Evolutionary conservation across 345 rosid genomes (phyloP).

Genomic region (Reutealis trisperma): DNA sequence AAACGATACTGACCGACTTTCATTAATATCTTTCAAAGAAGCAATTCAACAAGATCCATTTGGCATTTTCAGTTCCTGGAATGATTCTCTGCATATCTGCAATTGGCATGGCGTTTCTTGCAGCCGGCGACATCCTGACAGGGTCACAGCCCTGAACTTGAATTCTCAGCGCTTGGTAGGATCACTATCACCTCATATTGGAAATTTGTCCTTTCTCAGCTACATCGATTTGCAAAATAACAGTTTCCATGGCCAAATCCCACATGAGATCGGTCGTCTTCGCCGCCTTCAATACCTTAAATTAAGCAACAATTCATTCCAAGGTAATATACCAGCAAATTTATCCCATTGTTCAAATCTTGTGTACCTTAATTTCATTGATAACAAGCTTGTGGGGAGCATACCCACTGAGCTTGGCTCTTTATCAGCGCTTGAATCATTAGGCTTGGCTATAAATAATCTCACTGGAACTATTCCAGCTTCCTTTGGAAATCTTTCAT

Average conservation of each 20-base stretch:
- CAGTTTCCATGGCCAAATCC: not conserved
- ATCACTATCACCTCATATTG: not conserved
- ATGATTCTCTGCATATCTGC: not conserved
- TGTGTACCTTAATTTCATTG: not conserved
- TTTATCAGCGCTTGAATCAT: not conserved
- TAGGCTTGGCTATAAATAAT: not conserved
- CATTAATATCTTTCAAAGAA: not conserved
- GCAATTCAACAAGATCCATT: not conserved
- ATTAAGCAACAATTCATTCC: not conserved
- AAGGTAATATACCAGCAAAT: not conserved
- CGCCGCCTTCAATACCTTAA: not conserved
- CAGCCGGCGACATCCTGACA: not conserved
- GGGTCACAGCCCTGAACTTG: not conserved
- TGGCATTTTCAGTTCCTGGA: not conserved
- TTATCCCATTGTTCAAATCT: conserved; percentile 9
- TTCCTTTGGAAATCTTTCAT: conserved; percentile 1
- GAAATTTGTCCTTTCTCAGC: conserved; percentile 7
- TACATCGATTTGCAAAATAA: not conserved
- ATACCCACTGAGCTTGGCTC: conserved; percentile 5
- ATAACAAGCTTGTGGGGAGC: not conserved
- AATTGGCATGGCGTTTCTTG: not conserved
- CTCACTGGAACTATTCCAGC: conserved; percentile 7
- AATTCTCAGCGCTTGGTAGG: not conserved
- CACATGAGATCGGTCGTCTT: not conserved
- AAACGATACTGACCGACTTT: not conserved